Base-by-base conservation (phyloP, 2,329 filamentous ascomycete species). In the Allantophomopsis lycopodina region DNA sequence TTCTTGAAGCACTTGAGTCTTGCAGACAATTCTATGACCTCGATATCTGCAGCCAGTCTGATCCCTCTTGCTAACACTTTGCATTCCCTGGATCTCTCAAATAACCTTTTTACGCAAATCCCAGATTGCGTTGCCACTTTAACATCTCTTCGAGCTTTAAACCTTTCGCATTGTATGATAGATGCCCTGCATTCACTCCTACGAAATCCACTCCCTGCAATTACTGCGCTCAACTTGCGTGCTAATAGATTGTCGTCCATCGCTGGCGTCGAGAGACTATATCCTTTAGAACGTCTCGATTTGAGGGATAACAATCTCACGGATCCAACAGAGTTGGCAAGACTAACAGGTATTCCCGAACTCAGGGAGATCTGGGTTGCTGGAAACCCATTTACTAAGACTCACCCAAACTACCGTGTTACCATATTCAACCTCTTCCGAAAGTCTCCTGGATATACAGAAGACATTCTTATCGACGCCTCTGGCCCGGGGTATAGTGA, bases 111-210 rank as follows among this genome's bases (percentile, higher is more conserved):
- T 58, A 79, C 77, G n/a, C 84, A 95, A 57, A 82, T 96, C 40
- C 91, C 91, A 1, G 91, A 96, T 57, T 91, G 84, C 51, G 65
- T 98, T 42, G 82, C 88, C 11, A 83, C 76, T 8, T 66, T 98
- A 42, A 87, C 86, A 15, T 81, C 86, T 20, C 71, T 98, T n/a
- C 79, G 88, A 47, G 88, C 91, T 17, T 65, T 98, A 40, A 96
- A 98, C 53, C 69, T 98, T 18, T 94, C 89, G 4, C 83, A 94
- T 53, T 96, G 89, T 68, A 95, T 96, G 88, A 96, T 98, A 46
- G 84, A 89, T 50, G 91, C 87, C 13, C 68, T 98, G 41, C 83
- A 93, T 52, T 94, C 89, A 2, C 67, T 98, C 33, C 79, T 79
- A 2, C 78, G 83, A 46, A 91, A 82, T 52, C 86, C 91, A 11